A percentile compares a stretch with the other conserved stretches of the same genome.
Conservation (phyloP, 306 rosid genomes). For the Glycine tomentella region DNA sequence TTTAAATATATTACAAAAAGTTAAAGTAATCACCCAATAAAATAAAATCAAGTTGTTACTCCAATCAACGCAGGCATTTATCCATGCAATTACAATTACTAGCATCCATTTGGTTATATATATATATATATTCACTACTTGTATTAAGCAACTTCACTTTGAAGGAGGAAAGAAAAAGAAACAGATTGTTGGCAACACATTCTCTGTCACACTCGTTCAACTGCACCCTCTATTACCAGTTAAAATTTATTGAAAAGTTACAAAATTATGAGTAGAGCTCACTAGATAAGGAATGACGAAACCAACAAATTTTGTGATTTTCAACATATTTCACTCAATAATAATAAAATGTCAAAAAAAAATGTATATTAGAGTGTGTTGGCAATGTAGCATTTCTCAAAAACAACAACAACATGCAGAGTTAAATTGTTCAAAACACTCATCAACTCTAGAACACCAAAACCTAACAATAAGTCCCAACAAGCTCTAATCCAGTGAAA, state of each 20-base stretch:
- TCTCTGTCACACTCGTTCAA: background rate
- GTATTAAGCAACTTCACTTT: conserved; percentile 8
- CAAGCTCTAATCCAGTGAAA: conserved; percentile 13
- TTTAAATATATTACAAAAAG: background rate
- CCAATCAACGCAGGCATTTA: background rate
- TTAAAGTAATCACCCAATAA: background rate
- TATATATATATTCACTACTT: background rate
- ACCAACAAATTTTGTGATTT: background rate
- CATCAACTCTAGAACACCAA: background rate
- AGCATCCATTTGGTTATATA: background rate
- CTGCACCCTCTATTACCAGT: background rate
- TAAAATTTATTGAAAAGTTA: background rate
- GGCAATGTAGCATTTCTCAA: background rate
- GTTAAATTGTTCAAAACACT: background rate
- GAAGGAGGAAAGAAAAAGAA: background rate
- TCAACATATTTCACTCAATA: background rate
- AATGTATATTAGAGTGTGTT: background rate
- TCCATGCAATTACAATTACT: background rate
- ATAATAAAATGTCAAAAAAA: background rate
- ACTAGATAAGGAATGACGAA: background rate
- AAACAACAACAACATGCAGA: background rate
- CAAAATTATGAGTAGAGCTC: background rate
- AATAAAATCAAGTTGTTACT: background rate
- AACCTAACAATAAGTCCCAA: background rate
- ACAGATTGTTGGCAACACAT: background rate